Evolutionary conservation across 768 basidiomycete species (phyloP).

Genomic region (Leucogyrophana mollusca): DNA sequence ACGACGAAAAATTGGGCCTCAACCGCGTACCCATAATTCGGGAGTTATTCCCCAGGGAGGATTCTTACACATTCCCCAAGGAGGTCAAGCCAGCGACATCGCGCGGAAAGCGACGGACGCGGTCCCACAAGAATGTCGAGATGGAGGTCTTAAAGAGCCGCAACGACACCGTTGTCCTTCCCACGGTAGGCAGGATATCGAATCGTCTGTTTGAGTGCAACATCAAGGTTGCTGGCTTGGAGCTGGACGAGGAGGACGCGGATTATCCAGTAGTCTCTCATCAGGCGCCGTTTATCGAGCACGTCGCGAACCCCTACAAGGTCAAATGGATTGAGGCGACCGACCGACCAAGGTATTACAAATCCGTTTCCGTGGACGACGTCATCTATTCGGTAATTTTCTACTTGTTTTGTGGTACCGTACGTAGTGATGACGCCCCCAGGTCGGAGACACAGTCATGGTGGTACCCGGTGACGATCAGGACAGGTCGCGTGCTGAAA

Average conservation of each 20-base stretch:
- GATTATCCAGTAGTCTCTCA: slow-evolving; percentile 10
- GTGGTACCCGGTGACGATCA: slow-evolving; percentile 56
- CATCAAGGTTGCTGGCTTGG: slow-evolving; percentile 37
- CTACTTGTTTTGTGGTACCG: not conserved
- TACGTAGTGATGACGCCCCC: no score
- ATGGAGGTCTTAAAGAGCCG: slow-evolving; percentile 36
- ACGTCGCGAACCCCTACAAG: slow-evolving; percentile 27
- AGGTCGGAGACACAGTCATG: slow-evolving; percentile 67
- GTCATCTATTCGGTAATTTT: slow-evolving; percentile 50
- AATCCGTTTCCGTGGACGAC: slow-evolving; percentile 54
- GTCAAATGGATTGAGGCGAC: slow-evolving; percentile 34
- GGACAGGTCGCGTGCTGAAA: slow-evolving; percentile 38
- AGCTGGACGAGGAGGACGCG: slow-evolving; percentile 26
- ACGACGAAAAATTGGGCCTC: slow-evolving; percentile 27
- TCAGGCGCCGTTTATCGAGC: slow-evolving; percentile 16
- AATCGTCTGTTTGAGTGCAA: slow-evolving; percentile 45
- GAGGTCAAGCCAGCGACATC: slow-evolving; percentile 9
- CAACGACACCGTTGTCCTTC: slow-evolving; percentile 41
- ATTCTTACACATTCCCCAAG: slow-evolving; percentile 21
- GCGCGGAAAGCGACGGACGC: slow-evolving; percentile 11
- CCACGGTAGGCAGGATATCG: slow-evolving; percentile 45
- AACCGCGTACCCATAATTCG: slow-evolving; percentile 42
- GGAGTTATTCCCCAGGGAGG: slow-evolving; percentile 25
- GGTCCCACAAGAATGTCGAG: slow-evolving; percentile 18
- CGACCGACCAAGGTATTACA: slow-evolving; percentile 34